A percentile compares a stretch with the other conserved stretches of the same genome.
Evolutionary conservation across 192 early-diverging fungal genomes (phyloP).

Genomic region (Backusella mclennaniae): DNA sequence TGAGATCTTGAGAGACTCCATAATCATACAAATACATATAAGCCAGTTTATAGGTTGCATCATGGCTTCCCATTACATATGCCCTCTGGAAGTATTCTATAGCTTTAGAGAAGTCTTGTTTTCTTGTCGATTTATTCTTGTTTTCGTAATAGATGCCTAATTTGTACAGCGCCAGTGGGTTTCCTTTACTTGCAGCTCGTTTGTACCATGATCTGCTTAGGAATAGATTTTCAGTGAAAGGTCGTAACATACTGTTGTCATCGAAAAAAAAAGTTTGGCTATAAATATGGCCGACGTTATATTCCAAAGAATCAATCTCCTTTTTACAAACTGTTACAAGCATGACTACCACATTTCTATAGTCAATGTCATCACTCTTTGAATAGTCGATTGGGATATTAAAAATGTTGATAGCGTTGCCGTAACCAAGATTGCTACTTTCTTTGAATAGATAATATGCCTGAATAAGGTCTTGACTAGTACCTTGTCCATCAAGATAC

Average conservation of each 20-base stretch:
- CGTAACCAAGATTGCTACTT: background rate
- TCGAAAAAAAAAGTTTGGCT: too few relatives aligned
- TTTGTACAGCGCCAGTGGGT: background rate
- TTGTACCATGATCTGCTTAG: too few relatives aligned
- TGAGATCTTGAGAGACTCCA: constrained; percentile 1
- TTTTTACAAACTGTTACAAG: background rate
- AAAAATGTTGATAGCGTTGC: background rate
- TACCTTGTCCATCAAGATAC: constrained; percentile 12
- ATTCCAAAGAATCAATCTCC: background rate
- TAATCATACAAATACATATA: background rate
- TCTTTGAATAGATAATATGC: background rate
- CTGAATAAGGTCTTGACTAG: background rate
- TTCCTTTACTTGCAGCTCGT: constrained; percentile 7
- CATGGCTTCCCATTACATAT: background rate
- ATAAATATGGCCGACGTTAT: background rate
- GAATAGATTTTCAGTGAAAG: too few relatives aligned
- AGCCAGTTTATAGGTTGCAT: constrained; percentile 2
- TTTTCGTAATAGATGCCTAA: too few relatives aligned
- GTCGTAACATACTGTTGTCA: background rate
- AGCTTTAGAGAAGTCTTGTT: constrained; percentile 1
- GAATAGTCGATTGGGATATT: background rate
- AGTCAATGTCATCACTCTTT: background rate
- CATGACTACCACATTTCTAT: background rate
- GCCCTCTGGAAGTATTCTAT: constrained; percentile 2
- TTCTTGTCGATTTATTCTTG: too few relatives aligned